Conservation (phyloP, 345 rosid genomes). For the Acer yangbiense region DNA sequence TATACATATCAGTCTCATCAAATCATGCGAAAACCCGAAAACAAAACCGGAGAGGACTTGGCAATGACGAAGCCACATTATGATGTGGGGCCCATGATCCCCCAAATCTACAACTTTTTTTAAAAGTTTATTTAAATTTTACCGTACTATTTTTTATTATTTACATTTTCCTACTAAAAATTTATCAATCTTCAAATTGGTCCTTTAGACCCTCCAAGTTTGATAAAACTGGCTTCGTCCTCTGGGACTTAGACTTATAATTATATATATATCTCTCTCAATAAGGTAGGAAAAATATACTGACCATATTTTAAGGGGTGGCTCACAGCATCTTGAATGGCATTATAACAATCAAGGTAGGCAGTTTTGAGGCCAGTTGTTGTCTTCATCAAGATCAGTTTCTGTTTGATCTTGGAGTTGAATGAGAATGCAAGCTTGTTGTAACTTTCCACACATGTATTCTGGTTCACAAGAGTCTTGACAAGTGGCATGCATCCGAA, state of each 20-base stretch:
- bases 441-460: slow-evolving; percentile 48
- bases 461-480: slow-evolving; percentile 49
- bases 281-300: background rate
- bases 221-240: too few relatives aligned
- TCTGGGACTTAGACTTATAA: too few relatives aligned
- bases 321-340: slow-evolving; percentile 47
- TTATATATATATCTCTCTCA: too few relatives aligned
- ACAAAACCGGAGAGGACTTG: background rate
- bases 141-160: too few relatives aligned
- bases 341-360: slow-evolving; percentile 52
- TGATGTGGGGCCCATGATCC: too few relatives aligned
- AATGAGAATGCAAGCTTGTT: slow-evolving; percentile 54
- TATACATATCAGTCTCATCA: background rate
- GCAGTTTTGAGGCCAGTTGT: slow-evolving; percentile 50
- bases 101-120: too few relatives aligned
- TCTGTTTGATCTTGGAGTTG: slow-evolving; percentile 52
- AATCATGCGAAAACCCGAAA: background rate
- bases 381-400: slow-evolving; percentile 32
- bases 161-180: too few relatives aligned
- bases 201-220: too few relatives aligned
- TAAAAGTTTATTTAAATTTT: too few relatives aligned
- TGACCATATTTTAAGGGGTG: slow-evolving; percentile 61
- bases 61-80: too few relatives aligned
- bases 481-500: slow-evolving; percentile 88
- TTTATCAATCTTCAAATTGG: too few relatives aligned